Evolutionary conservation across 2,329 filamentous ascomycete species (phyloP), one percentile per base, ranked within the genome.

Genomic region (Ophiostoma pallidulum): DNA sequence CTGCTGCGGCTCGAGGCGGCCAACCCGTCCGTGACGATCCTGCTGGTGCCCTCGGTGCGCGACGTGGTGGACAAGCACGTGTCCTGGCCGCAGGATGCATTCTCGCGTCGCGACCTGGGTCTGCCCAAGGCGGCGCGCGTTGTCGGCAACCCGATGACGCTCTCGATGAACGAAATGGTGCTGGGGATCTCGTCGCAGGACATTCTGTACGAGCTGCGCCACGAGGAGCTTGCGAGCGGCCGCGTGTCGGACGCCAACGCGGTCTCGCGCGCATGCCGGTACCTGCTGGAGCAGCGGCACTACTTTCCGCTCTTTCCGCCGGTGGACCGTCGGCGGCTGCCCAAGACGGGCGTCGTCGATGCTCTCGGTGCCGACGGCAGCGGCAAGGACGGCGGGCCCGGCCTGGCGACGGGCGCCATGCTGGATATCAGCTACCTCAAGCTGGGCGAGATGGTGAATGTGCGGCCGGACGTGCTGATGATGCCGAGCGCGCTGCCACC

Each of bases 301-400:
- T 97, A 90, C 64, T 88, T 88, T 58, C 92, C 92, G 0, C 67
- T 97, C 1, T 96, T 90, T 60, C 92, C 92, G 6, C 82, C 91
- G 0, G 75, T 81, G 12, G 80, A 84, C 43, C 74, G 89, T 41
- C 73, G 78, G 49, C 78, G 70, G 54, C 67, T 87, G 47, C 80
- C 82, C 26, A 83, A 76, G 61, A 78, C 79, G 1, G 80, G 80
- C 1, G 77, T 75, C 2, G 71, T 68, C 16, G 74, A 77, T 51
- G 77, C 74, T 0, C 72, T 75, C 50, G n/a, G n/a, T n/a, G n/a
- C n/a, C n/a, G n/a, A n/a, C n/a, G n/a, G n/a, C n/a, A n/a, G n/a
- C n/a, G n/a, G n/a, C n/a, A n/a, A n/a, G n/a, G n/a, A n/a, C n/a
- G n/a, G n/a, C n/a, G n/a, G n/a, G n/a, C n/a, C n/a, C n/a, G 77